A percentile compares a stretch with the other conserved stretches of the same genome.
These are phyloP conservation scores for Wickerhamiella vanderwaltii DNA, from an alignment of 805 yeast genomes.

Conservation along the genomic window DNA sequence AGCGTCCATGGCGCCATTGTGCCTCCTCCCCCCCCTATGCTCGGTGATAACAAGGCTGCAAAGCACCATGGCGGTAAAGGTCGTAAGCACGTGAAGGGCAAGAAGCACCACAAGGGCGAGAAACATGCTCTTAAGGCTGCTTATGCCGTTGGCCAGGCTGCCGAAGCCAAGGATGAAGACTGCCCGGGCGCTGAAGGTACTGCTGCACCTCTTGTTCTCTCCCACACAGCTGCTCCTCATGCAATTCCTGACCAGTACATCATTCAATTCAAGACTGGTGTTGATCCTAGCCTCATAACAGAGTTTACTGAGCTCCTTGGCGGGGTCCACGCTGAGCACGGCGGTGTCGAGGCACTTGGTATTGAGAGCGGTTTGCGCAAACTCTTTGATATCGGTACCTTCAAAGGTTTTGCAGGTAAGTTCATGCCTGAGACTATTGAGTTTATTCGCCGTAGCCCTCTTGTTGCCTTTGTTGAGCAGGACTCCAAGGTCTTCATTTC, in stretches of 20 bases:
- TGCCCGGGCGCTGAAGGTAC: conserved; percentile 3
- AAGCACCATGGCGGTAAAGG: conserved; percentile 2
- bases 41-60: conserved; percentile 4
- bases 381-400: conserved; percentile 36
- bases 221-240: conserved; percentile 29
- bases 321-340: conserved; percentile 23
- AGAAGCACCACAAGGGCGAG: conserved; percentile 8
- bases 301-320: conserved; percentile 61
- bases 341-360: conserved; percentile 31
- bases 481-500: conserved; percentile 44
- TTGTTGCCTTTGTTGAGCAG: conserved; percentile 49
- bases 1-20: conserved; percentile 6
- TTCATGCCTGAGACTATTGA: conserved; percentile 68
- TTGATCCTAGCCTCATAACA: conserved; percentile 39
- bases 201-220: conserved; percentile 38
- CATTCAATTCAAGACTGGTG: conserved; percentile 63
- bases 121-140: neutral
- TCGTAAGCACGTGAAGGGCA: neutral
- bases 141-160: neutral
- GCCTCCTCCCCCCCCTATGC: conserved; percentile 8
- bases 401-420: conserved; percentile 76
- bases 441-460: conserved; percentile 46
- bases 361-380: conserved; percentile 23
- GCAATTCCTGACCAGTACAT: conserved; percentile 42
- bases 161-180: conserved; percentile 9